phyloP scores from a whole-genome alignment of 345 rosid species.

The Turnera subulata region DNA sequence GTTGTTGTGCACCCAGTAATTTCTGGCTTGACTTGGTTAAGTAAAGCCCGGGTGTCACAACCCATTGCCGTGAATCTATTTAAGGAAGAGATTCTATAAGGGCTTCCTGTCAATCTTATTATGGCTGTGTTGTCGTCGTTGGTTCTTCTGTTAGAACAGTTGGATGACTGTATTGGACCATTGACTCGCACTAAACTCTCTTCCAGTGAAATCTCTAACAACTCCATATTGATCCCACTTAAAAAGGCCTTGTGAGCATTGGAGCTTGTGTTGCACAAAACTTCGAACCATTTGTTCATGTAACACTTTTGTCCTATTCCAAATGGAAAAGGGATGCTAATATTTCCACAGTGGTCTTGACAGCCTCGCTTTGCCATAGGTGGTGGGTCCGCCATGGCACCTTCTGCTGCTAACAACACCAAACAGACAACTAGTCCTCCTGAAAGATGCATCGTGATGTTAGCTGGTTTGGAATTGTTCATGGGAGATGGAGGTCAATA shows the following conservation, averaged over 20 bases:
- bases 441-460: no score
- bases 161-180: not conserved
- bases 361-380: not conserved
- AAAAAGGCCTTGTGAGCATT: not conserved
- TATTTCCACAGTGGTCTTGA: not conserved
- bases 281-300: not conserved
- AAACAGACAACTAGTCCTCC: no score
- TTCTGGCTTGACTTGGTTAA: not conserved
- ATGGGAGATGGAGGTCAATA: no score
- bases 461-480: no score
- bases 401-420: no score
- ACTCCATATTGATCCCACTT: constrained; percentile 2
- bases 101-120: not conserved
- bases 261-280: not conserved
- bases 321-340: constrained; percentile 6
- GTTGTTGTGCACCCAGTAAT: constrained; percentile 5
- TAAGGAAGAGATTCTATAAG: not conserved
- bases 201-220: not conserved
- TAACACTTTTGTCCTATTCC: constrained; percentile 1
- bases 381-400: no score
- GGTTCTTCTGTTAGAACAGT: not conserved
- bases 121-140: not conserved
- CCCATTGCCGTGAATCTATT: constrained; percentile 6
- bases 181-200: not conserved
- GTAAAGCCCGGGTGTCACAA: constrained; percentile 4